Evolutionary conservation across 2,329 filamentous ascomycete genomes (phyloP), one percentile per base, ranked within the genome.

Genomic region (Aspergillus unguis): DNA sequence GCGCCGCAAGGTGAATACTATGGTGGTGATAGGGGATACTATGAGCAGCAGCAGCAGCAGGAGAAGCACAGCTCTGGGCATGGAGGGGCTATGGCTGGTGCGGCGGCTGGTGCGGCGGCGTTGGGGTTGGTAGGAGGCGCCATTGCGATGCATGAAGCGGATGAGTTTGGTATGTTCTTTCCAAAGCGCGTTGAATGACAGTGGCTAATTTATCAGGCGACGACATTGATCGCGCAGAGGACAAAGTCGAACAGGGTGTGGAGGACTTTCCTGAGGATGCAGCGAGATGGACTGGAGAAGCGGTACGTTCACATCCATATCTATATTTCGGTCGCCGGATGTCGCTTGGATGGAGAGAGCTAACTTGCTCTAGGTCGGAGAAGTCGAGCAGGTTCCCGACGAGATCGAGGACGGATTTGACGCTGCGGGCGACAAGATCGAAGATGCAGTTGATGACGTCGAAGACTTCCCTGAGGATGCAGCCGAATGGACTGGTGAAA

Each of bases 71-170:
- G 54, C 35, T 44, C 60, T 40, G 53, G 54, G 31, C 31, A 42
- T 27, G 37, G 37, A 2, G 25, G 25, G 9, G n/a, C n/a, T 7
- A 26, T 41, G 6, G 37, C 37, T 41, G 75, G 75, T 56, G 70
- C 66, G 6, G 71, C 68, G 1, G 58, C 72, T 17, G 76, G 71
- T 31, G 72, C 66, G 3, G 75, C 66, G 23, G 71, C 17, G 17
- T 17, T 70, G 1, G 76, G 76, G 4, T 47, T 75, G 17, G 67
- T 70, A 6, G 75, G 73, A 11, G 75, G 75, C 49, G 75, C 74
- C 40, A 51, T 77, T 48, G 58, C 75, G 48, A 75, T 73, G 70
- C 71, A 78, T 53, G 75, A 77, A 52, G 74, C 72, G 4, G 65
- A 75, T 48, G 68, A 76, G 61, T 68, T 75, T 31, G 63, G 71